These are phyloP conservation scores for Drechslerella dactyloides DNA, from an alignment of 2,329 filamentous ascomycete species.

Conservation along the genomic window DNA sequence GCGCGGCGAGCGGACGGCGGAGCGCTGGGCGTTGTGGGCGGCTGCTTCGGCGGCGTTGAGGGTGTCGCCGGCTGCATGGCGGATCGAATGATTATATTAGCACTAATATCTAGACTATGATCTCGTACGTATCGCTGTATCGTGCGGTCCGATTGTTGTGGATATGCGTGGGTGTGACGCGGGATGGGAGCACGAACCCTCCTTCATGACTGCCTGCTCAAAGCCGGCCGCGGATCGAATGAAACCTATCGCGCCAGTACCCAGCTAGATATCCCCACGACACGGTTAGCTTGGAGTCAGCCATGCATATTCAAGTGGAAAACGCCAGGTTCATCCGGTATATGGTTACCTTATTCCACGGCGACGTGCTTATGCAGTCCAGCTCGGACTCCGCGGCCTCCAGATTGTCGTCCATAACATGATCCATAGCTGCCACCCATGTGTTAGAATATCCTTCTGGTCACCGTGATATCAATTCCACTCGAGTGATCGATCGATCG, in stretches of 20 bases:
- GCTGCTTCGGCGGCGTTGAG: constrained; percentile 77
- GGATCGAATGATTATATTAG: neutral
- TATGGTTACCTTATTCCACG: constrained; percentile 76
- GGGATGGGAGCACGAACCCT: constrained; percentile 61
- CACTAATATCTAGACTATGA: neutral
- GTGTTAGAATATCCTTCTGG: constrained; percentile 20
- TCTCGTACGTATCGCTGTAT: neutral
- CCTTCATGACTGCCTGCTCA: constrained; percentile 87
- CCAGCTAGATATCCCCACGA: constrained; percentile 65
- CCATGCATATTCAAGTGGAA: neutral
- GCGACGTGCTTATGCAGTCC: constrained; percentile 70
- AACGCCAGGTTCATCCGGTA: constrained; percentile 1
- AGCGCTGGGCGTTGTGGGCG: constrained; percentile 77
- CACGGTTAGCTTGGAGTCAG: constrained; percentile 1
- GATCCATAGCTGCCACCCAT: constrained; percentile 55
- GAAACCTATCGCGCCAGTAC: constrained; percentile 80
- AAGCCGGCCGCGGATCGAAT: constrained; percentile 86
- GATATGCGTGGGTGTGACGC: constrained; percentile 8
- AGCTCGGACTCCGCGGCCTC: constrained; percentile 78
- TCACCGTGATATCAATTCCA: too few species aligned
- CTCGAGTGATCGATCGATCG: too few species aligned
- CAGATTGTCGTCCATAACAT: constrained; percentile 90
- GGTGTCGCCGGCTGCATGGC: constrained; percentile 72
- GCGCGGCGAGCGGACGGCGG: constrained; percentile 71
- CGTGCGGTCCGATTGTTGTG: constrained; percentile 40